Evolutionary conservation across 2,329 filamentous ascomycete genomes (phyloP).

Genomic region (Ophiostoma sp.): DNA sequence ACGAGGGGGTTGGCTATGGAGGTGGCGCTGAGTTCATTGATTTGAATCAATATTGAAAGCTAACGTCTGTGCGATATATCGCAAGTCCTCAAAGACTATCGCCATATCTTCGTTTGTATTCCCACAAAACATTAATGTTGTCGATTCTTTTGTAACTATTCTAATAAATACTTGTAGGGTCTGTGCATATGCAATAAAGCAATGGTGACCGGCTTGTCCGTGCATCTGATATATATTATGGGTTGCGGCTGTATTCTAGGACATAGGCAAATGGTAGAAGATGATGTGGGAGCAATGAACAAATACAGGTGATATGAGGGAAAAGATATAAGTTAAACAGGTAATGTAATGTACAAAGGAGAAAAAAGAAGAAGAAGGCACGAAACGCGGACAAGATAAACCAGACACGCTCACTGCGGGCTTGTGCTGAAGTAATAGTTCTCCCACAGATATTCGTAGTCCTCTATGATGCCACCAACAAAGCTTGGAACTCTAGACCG

Average conservation of each 20-base stretch:
- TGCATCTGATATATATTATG: not conserved
- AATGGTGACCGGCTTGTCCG: too few species aligned
- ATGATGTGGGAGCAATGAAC: not conserved
- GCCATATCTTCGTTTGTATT: too few species aligned
- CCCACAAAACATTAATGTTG: too few species aligned
- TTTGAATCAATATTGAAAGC: too few species aligned
- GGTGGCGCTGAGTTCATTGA: too few species aligned
- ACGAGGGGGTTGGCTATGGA: too few species aligned
- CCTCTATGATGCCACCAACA: slow-evolving; percentile 81
- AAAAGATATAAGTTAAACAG: too few species aligned
- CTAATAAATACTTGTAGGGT: too few species aligned
- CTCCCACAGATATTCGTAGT: slow-evolving; percentile 98
- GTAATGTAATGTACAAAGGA: not conserved
- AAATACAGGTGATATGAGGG: not conserved
- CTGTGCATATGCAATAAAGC: not conserved
- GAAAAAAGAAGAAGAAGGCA: not conserved
- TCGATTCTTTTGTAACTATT: too few species aligned
- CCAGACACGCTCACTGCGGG: slow-evolving; percentile 29
- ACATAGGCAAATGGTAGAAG: not conserved
- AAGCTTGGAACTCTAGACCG: slow-evolving; percentile 77
- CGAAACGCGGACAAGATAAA: not conserved
- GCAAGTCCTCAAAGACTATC: too few species aligned
- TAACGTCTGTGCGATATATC: too few species aligned
- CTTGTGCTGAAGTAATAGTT: slow-evolving; percentile 87
- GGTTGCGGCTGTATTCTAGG: not conserved